phyloP scores from a whole-genome alignment of 2,329 filamentous ascomycete genomes.

The Xylariaceae sp. region DNA sequence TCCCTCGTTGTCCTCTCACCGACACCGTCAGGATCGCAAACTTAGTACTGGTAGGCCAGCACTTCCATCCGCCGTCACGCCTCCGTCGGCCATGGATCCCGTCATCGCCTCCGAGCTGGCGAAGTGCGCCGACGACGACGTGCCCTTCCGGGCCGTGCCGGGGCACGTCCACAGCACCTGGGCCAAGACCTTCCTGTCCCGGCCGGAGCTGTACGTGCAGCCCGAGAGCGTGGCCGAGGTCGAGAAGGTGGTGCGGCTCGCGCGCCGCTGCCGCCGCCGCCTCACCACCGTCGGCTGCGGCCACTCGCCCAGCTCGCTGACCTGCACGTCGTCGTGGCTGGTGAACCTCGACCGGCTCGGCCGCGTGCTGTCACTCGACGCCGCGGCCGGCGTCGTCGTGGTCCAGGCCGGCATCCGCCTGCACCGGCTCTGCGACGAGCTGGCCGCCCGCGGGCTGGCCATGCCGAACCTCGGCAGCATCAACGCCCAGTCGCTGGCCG shows the following conservation, averaged over 20 bases:
- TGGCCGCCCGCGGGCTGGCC: slow-evolving; percentile 69
- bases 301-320: slow-evolving; percentile 87
- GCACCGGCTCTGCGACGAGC: slow-evolving; percentile 61
- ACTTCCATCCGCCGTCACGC: no score
- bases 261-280: slow-evolving; percentile 71
- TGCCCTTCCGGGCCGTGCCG: slow-evolving; percentile 70
- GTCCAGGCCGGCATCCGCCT: slow-evolving; percentile 88
- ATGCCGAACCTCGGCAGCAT: slow-evolving; percentile 93
- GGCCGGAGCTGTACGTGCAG: slow-evolving; percentile 85
- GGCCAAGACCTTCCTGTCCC: slow-evolving; percentile 85
- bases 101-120: slow-evolving; percentile 18
- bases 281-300: slow-evolving; percentile 82
- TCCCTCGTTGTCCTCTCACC: no score
- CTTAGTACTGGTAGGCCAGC: no score
- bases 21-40: no score
- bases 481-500: slow-evolving; percentile 86
- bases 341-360: slow-evolving; percentile 84
- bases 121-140: slow-evolving; percentile 17
- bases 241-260: slow-evolving; percentile 73
- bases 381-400: slow-evolving; percentile 56
- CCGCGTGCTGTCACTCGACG: slow-evolving; percentile 63
- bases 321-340: slow-evolving; percentile 90
- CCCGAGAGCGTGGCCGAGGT: slow-evolving; percentile 74
- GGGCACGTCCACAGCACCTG: slow-evolving; percentile 82
- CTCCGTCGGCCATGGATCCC: slow-evolving; percentile 23